These are phyloP conservation scores for Wickerhamiella pararugosa DNA, from an alignment of 1,139 yeast species.

Conservation along the genomic window DNA sequence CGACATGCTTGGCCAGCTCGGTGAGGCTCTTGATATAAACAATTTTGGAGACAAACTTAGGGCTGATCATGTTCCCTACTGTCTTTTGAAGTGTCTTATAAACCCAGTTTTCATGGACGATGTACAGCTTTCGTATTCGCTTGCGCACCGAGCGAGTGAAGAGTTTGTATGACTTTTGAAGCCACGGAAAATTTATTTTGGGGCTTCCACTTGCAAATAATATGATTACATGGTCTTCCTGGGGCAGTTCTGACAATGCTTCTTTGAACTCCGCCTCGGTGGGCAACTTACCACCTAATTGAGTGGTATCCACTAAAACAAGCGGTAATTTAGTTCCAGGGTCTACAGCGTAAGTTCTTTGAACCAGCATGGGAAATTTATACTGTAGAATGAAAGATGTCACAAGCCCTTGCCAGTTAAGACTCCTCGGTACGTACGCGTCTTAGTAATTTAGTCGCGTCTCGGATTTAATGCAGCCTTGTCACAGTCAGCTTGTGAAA, in stretches of 20 bases:
- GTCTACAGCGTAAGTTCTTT: conserved; percentile 29
- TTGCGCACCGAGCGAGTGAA: conserved; percentile 46
- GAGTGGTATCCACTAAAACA: conserved; percentile 64
- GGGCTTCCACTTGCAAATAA: conserved; percentile 70
- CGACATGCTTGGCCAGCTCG: conserved; percentile 48
- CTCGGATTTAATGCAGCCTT: too few relatives aligned
- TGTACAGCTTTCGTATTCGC: conserved; percentile 45
- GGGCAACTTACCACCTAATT: conserved; percentile 32
- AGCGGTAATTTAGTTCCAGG: conserved; percentile 50
- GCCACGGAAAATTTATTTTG: conserved; percentile 54
- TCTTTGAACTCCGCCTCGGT: conserved; percentile 17
- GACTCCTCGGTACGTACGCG: too few relatives aligned
- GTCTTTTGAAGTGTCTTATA: conserved; percentile 67
- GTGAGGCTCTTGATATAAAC: conserved; percentile 40
- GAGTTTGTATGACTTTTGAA: conserved; percentile 55
- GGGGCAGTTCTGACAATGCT: conserved; percentile 32
- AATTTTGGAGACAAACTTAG: conserved; percentile 31
- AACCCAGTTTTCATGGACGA: conserved; percentile 90
- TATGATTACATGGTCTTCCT: conserved; percentile 43
- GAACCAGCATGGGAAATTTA: conserved; percentile 4
- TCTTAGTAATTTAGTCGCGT: too few relatives aligned
- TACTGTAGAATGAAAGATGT: too few relatives aligned
- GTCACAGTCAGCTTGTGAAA: too few relatives aligned
- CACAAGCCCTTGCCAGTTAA: too few relatives aligned
- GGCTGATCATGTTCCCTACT: conserved; percentile 42